Base-by-base conservation (phyloP, 805 yeast species). In the Pichia thaimueangensis region DNA sequence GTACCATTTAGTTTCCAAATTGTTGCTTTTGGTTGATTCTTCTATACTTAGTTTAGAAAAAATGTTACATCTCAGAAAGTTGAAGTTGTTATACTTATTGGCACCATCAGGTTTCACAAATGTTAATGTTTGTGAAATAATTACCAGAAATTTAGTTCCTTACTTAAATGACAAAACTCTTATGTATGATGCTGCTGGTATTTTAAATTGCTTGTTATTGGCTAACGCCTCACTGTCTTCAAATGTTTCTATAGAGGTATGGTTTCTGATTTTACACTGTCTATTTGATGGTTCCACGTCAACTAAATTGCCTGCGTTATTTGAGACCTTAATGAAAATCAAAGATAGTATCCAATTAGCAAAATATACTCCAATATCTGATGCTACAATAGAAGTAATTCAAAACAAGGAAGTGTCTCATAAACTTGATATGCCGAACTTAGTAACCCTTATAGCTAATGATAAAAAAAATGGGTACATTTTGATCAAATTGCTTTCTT, bases 1-100 rank as follows among this genome's bases (percentile, higher is more conserved):
- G 6, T 66, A 65, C 46, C 73, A 73, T 51, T 37, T 74, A 2
- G 31, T 62, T 1, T 56, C 70, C n/a, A 60, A 64, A 20, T 20
- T 68, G 2, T 41, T 68, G 3, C 27, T 56, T 2, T 32, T 52
- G 3, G 32, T 70, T 2, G 50, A 55, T 0, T 19, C 43, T 1
- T 42, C 67, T 0, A 20, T 51, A 1, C 47, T 58, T 19, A 23
- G 34, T 19, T 53, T 59, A 3, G 63, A 63, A 15, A 57, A 48
- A 33, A 8, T 51, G 1, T 12, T 55, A 5, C 40, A 47, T 22
- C 30, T 74, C 6, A 58, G 76, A 42, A 63, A 56, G 41, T 39
- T 74, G 17, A 71, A 71, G 43, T 45, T 67, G 2, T 42, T 73
- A 6, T 49, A 67, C 7, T 35, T 59, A 7, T 37, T 64, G 16